Conservation (phyloP, 768 basidiomycete species). For the Galerina marginata region DNA sequence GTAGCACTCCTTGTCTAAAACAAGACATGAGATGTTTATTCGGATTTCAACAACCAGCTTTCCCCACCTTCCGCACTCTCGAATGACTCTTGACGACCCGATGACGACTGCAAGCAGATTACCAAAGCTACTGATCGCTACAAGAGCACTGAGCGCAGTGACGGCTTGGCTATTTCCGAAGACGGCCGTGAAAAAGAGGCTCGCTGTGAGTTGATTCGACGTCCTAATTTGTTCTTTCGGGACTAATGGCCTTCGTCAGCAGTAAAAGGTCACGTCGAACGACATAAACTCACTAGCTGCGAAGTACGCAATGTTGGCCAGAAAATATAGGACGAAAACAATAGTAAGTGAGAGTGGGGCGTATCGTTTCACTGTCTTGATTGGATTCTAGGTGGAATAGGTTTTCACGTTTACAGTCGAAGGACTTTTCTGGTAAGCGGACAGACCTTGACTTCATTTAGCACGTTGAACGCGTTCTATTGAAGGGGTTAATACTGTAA, state of each 20-base stretch:
- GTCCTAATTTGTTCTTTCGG: slow-evolving; percentile 47
- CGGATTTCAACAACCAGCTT: neutral
- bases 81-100: slow-evolving; percentile 49
- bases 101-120: slow-evolving; percentile 43
- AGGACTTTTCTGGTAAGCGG: no score
- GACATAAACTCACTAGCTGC: slow-evolving; percentile 33
- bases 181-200: slow-evolving; percentile 54
- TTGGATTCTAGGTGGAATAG: slow-evolving; percentile 35
- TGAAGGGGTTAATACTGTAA: neutral
- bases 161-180: slow-evolving; percentile 46
- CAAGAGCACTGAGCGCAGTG: slow-evolving; percentile 40
- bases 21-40: neutral
- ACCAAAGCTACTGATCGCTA: slow-evolving; percentile 46
- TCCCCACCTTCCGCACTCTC: slow-evolving; percentile 45
- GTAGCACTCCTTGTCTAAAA: slow-evolving; percentile 53
- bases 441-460: slow-evolving; percentile 45
- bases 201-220: slow-evolving; percentile 51
- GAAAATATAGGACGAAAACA: slow-evolving; percentile 52
- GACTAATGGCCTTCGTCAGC: slow-evolving; percentile 27
- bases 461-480: slow-evolving; percentile 50
- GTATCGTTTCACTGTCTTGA: slow-evolving; percentile 50
- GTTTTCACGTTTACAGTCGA: no score
- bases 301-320: slow-evolving; percentile 50
- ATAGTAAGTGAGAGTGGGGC: slow-evolving; percentile 50
- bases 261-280: neutral